phyloP scores from a whole-genome alignment of 257 asterid species.

The Henckelia pumila region DNA sequence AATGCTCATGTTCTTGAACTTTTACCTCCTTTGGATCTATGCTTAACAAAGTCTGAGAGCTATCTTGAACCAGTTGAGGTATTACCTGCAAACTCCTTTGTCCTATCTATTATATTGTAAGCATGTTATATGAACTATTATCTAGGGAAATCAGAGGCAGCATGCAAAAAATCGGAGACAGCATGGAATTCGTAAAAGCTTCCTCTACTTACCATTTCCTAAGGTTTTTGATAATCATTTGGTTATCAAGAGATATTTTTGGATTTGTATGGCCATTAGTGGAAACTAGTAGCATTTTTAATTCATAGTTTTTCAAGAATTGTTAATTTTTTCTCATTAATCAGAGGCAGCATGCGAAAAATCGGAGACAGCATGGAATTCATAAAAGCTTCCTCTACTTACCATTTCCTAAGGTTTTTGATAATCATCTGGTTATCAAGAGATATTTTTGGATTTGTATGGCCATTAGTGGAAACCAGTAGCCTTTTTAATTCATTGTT shows the following conservation, averaged over 20 bases:
- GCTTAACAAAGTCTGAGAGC: conserved; percentile 58
- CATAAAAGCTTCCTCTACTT: neutral
- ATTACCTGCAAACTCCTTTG: conserved; percentile 13
- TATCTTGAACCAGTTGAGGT: conserved; percentile 95
- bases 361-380: neutral
- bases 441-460: neutral
- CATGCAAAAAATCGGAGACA: neutral
- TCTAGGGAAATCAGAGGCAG: neutral
- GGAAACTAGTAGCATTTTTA: neutral
- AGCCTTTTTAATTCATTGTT: neutral
- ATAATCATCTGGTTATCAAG: neutral
- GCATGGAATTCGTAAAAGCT: neutral
- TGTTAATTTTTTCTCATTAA: too few relatives aligned
- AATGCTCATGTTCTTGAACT: conserved; percentile 79
- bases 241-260: neutral
- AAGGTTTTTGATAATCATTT: neutral
- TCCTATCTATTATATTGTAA: neutral
- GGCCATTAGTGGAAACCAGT: neutral
- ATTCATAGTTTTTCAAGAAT: neutral
- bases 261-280: neutral
- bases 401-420: neutral
- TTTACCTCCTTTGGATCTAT: conserved; percentile 63
- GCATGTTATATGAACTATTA: neutral
- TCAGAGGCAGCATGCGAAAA: neutral
- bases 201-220: neutral